These are phyloP conservation scores for Spergularia azorica DNA, from an alignment of 179 eudicot genomes.

Conservation along the genomic window DNA sequence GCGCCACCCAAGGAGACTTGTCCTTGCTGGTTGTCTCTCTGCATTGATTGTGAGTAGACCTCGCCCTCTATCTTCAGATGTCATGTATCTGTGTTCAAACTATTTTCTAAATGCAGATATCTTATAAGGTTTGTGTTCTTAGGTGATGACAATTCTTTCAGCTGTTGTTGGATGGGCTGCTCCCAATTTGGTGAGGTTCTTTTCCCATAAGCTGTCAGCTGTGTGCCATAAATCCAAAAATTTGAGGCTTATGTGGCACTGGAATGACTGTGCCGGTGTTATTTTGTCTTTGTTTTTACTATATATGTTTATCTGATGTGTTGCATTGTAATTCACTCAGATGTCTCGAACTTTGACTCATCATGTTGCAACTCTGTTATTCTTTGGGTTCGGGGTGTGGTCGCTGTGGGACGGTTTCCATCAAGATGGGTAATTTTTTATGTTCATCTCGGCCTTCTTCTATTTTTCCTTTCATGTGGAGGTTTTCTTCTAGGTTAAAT, in stretches of 20 bases:
- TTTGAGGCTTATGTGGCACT: too few species aligned
- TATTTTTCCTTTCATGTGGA: neutral
- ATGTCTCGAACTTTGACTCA: constrained; percentile 83
- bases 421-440: constrained; percentile 59
- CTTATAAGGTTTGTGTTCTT: constrained; percentile 18
- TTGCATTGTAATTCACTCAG: constrained; percentile 44
- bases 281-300: neutral
- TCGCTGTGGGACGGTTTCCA: constrained; percentile 88
- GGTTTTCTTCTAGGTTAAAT: neutral
- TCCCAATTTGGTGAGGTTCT: constrained; percentile 76
- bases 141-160: constrained; percentile 97
- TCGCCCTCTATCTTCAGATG: constrained; percentile 6
- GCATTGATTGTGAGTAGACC: constrained; percentile 73
- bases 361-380: constrained; percentile 81
- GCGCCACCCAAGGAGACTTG: constrained; percentile 98
- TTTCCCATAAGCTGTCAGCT: neutral
- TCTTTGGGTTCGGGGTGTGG: constrained; percentile 94
- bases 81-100: constrained; percentile 9
- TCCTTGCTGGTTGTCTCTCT: constrained; percentile 81
- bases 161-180: constrained; percentile 98
- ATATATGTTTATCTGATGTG: constrained; percentile 7
- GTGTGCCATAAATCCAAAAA: too few species aligned
- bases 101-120: neutral
- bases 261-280: neutral
- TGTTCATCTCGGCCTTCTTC: constrained; percentile 16